Conservation (phyloP, 2,329 filamentous ascomycete genomes). For the Huntiella savannae region DNA sequence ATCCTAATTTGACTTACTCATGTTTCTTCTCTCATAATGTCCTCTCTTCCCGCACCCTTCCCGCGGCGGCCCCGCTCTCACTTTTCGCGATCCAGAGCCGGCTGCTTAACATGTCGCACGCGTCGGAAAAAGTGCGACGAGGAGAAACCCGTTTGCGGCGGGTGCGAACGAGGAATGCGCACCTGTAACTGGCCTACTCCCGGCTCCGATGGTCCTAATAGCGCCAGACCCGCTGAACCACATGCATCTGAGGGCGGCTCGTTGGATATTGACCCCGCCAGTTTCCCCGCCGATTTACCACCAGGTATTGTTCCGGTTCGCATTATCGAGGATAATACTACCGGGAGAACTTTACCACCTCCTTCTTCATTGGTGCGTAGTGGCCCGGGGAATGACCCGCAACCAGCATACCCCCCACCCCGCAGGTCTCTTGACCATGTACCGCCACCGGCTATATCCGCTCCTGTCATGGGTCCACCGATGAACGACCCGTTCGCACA, state of each 20-base stretch:
- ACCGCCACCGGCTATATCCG: no score
- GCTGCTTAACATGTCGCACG: constrained; percentile 26
- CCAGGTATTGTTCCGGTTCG: constrained; percentile 1
- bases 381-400: no score
- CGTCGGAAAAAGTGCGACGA: constrained; percentile 31
- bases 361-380: no score
- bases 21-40: no score
- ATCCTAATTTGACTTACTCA: no score
- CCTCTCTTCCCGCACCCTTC: constrained; percentile 8
- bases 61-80: constrained; percentile 6
- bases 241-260: not conserved
- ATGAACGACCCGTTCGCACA: no score
- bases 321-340: not conserved
- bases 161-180: constrained; percentile 18
- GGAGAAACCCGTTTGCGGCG: constrained; percentile 23
- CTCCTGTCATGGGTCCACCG: no score
- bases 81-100: constrained; percentile 15
- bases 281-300: not conserved
- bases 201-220: not conserved
- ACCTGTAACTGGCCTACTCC: constrained; percentile 13
- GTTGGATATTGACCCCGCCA: not conserved
- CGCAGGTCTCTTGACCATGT: no score
- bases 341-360: no score
- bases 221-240: not conserved
- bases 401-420: no score